A percentile compares a stretch with the other conserved stretches of the same genome.
phyloP scores from a whole-genome alignment of 139 green algal genomes.

The Ulvella scutata region DNA sequence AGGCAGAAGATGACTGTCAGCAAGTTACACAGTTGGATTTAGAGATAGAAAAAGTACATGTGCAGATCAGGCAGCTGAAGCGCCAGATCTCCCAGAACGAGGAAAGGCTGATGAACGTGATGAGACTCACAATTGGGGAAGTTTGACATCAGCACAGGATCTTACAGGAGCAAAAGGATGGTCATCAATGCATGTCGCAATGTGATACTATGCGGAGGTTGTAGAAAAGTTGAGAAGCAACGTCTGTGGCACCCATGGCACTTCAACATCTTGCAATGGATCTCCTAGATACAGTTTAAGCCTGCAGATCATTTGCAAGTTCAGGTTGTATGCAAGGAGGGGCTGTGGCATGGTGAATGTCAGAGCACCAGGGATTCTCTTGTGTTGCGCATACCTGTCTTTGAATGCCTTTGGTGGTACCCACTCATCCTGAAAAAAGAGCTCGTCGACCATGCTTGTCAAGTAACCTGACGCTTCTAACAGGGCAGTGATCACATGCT shows the following conservation, averaged over 20 bases:
- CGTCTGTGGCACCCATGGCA: constrained; percentile 26
- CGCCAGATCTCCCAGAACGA: background rate
- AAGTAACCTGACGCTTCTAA: constrained; percentile 6
- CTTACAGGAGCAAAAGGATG: background rate
- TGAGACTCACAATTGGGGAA: background rate
- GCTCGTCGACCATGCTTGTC: constrained; percentile 5
- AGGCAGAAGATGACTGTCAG: background rate
- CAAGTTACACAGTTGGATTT: background rate
- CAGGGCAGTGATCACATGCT: constrained; percentile 9
- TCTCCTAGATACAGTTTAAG: constrained; percentile 40
- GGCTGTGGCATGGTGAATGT: too few species aligned
- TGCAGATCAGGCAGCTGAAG: background rate
- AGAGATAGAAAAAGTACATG: background rate
- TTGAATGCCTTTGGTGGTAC: constrained; percentile 7
- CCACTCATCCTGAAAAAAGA: constrained; percentile 27
- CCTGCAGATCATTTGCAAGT: too few species aligned
- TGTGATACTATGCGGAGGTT: background rate
- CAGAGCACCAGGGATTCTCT: too few species aligned
- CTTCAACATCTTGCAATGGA: constrained; percentile 32
- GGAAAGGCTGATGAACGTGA: background rate
- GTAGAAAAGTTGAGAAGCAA: constrained; percentile 25
- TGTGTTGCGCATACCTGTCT: too few species aligned
- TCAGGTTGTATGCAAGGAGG: too few species aligned
- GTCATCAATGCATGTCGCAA: background rate
- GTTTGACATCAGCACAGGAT: background rate